Base-by-base conservation (phyloP, 192 early-diverging fungal species). In the Podila horticola region DNA sequence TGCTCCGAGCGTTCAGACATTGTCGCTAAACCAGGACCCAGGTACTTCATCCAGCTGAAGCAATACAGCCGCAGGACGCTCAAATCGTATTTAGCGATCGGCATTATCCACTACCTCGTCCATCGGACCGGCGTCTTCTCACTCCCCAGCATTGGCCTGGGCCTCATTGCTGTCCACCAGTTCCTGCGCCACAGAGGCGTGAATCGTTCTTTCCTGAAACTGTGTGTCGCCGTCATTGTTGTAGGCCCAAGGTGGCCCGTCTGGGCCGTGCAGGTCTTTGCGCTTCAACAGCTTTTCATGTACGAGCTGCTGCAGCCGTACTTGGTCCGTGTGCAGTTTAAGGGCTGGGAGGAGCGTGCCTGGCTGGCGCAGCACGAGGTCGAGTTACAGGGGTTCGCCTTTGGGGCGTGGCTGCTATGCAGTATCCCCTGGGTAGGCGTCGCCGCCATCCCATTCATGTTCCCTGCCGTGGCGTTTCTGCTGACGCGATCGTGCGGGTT, bases 261-360 rank as follows among this genome's bases (percentile, higher is more conserved):
- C 11, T 66, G 62, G 74, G 12, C 45, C 19, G 48, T 66, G 5
- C 74, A 76, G n/a, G 65, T 24, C 0, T 30, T 67, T 13, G 28
- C 48, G 5, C 26, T 76, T 17, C 74, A 76, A 22, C 67, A 76
- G 22, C 63, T 69, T 38, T 66, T 76, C 22, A 59, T 76, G 33
- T 79, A 79, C 55, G 75, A 79, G 24, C 66, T 79, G 11, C 15
- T 79, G 29, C 75, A 79, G 24, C 75, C 75, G 1, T 79, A 79
- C 10, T 41, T 79, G 8, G 34, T 51, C 0, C 65, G 75, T 3
- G 69, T 67, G 4, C 30, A 68, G 10, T 79, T 79, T 30, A 79
- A 72, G 59, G 31, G 30, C 11, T 79, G 75, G 75, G 69, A 79
- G 58, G 75, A 79, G 26, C 69, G 61, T 1, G 75, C 70, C 5